Percentiles rank a stretch among this genome's conserved stretches.
Evolutionary conservation across 306 rosid species (phyloP).

Genomic region (Lupinus albus): DNA sequence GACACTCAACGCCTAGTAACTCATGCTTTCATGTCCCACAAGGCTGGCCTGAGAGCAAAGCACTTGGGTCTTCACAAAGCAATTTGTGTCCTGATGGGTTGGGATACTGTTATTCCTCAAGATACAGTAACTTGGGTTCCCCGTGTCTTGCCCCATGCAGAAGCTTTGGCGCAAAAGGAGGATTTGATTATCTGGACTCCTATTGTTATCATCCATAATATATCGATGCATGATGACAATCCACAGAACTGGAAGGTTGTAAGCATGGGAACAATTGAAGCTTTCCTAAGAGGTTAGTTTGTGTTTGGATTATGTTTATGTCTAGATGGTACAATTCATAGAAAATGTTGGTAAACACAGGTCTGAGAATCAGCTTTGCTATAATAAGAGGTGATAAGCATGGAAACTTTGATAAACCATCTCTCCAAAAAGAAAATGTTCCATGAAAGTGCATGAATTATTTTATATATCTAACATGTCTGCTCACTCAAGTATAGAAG

Average conservation of each 20-base stretch:
- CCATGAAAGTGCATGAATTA: background rate
- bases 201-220: constrained; percentile 70
- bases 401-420: constrained; percentile 33
- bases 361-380: constrained; percentile 2
- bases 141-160: constrained; percentile 63
- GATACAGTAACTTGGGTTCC: constrained; percentile 87
- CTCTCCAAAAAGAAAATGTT: background rate
- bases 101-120: constrained; percentile 76
- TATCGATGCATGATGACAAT: constrained; percentile 65
- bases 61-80: constrained; percentile 93
- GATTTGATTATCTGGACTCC: constrained; percentile 98
- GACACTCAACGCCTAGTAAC: constrained; percentile 85
- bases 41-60: constrained; percentile 71
- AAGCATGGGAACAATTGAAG: constrained; percentile 71
- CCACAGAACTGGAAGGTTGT: constrained; percentile 85
- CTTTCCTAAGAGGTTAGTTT: constrained; percentile 84
- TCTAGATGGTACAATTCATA: constrained; percentile 2
- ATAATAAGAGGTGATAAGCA: constrained; percentile 42
- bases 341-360: background rate
- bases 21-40: constrained; percentile 95
- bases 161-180: constrained; percentile 83
- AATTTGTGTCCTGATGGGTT: constrained; percentile 85
- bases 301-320: background rate
- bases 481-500: too few species aligned
- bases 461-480: too few species aligned